Conservation (phyloP, 1,284 basidiomycete species). For the Ceratorhiza oryzae-sativae region DNA sequence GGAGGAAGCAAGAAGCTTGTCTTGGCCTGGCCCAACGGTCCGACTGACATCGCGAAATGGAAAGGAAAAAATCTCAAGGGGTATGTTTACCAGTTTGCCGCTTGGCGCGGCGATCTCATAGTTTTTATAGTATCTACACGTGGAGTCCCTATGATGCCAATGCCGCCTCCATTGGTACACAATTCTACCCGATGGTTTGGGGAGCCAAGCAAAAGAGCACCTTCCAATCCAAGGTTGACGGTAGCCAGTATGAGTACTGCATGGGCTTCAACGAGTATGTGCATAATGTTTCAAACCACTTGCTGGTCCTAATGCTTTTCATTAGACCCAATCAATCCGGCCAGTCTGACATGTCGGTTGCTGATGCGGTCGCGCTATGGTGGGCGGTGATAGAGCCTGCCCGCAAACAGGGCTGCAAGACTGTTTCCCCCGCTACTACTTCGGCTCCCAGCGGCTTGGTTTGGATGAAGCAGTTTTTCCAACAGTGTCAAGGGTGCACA, state of each 20-base stretch:
- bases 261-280: conserved; percentile 77
- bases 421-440: conserved; percentile 73
- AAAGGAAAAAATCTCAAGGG: conserved; percentile 13
- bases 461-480: conserved; percentile 70
- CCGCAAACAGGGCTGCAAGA: conserved; percentile 60
- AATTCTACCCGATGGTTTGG: conserved; percentile 75
- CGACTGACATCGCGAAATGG: conserved; percentile 45
- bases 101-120: background rate
- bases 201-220: conserved; percentile 54
- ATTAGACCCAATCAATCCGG: conserved; percentile 64
- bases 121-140: conserved; percentile 59
- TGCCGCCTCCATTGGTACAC: conserved; percentile 55
- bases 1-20: conserved; percentile 60
- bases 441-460: conserved; percentile 63
- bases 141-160: conserved; percentile 59
- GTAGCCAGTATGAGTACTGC: conserved; percentile 61
- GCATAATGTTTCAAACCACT: background rate
- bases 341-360: conserved; percentile 68
- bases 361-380: conserved; percentile 64
- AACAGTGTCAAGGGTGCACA: conserved; percentile 53
- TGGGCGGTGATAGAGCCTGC: conserved; percentile 67
- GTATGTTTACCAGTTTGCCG: background rate
- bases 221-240: conserved; percentile 50
- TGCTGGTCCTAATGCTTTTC: background rate
- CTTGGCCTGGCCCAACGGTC: conserved; percentile 68